These are phyloP conservation scores for Hericium alpestre DNA, from an alignment of 768 basidiomycete genomes.

Conservation along the genomic window DNA sequence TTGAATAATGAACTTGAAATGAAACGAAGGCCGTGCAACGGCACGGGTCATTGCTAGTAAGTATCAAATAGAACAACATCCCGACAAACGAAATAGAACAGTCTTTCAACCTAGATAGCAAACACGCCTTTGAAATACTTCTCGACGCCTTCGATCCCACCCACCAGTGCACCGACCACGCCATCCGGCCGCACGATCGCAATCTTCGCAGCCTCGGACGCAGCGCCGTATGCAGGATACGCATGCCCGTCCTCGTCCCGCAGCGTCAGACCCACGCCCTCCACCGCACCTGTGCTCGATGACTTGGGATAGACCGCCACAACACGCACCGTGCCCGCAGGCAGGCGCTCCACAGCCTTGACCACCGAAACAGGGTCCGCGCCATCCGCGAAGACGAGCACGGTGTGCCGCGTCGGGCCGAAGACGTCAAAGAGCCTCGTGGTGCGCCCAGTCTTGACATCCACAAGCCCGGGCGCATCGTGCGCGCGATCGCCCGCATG, in stretches of 20 bases:
- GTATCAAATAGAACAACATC: too few species aligned
- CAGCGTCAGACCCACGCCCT: background rate
- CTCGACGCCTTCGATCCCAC: background rate
- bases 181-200: background rate
- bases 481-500: slow-evolving; percentile 12
- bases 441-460: background rate
- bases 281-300: background rate
- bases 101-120: background rate
- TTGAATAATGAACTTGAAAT: too few species aligned
- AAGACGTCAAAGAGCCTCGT: slow-evolving; percentile 7
- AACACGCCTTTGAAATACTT: background rate
- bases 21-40: too few species aligned
- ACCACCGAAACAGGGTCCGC: background rate
- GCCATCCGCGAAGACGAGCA: slow-evolving; percentile 3
- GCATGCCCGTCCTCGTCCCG: background rate
- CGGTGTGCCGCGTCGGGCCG: slow-evolving; percentile 6
- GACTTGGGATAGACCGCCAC: background rate
- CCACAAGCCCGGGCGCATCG: slow-evolving; percentile 7
- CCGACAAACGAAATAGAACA: too few species aligned
- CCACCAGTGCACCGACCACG: background rate
- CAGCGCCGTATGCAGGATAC: background rate
- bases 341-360: background rate
- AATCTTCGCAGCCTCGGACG: background rate
- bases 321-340: background rate
- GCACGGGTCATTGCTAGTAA: too few species aligned